Percentiles rank a stretch among this genome's conserved stretches.
Evolutionary conservation across 164 flowering plant species (phyloP).

Genomic region (Nymphaea thermarum): DNA sequence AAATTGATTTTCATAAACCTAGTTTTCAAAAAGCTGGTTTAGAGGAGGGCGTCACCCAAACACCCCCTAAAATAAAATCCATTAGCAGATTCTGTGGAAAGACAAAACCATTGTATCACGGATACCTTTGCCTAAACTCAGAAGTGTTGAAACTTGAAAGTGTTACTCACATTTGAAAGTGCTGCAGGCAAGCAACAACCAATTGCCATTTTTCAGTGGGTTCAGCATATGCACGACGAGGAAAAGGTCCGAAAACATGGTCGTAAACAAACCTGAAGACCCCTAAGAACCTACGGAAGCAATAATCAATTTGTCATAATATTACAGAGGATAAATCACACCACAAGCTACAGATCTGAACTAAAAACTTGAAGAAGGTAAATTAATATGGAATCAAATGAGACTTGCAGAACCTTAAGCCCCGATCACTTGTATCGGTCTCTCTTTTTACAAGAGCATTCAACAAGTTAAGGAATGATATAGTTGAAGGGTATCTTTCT

Average conservation of each 20-base stretch:
- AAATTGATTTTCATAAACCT: too few species aligned
- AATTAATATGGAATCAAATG: constrained; percentile 1
- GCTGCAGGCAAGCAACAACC: constrained; percentile 85
- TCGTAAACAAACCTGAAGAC: constrained; percentile 87
- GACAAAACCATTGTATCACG: too few species aligned
- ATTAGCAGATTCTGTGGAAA: too few species aligned
- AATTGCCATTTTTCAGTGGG: constrained; percentile 95
- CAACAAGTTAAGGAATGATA: constrained; percentile 85
- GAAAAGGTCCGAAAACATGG: constrained; percentile 93
- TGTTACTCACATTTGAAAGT: constrained; percentile 74
- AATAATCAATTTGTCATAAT: neutral
- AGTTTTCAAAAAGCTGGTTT: too few species aligned
- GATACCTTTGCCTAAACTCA: too few species aligned
- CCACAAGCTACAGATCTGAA: neutral
- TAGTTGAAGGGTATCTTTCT: constrained; percentile 89
- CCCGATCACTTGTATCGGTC: constrained; percentile 78
- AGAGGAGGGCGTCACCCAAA: too few species aligned
- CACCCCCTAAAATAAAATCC: too few species aligned
- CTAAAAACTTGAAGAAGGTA: constrained; percentile 1
- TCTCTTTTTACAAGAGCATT: constrained; percentile 84
- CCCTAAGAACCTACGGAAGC: constrained; percentile 64
- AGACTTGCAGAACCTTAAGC: constrained; percentile 50
- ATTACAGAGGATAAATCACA: neutral
- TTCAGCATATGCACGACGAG: constrained; percentile 94
- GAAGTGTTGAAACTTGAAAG: too few species aligned